These are phyloP conservation scores for Aspergillus carbonarius DNA, from an alignment of 2,329 filamentous ascomycete genomes.

Conservation along the genomic window DNA sequence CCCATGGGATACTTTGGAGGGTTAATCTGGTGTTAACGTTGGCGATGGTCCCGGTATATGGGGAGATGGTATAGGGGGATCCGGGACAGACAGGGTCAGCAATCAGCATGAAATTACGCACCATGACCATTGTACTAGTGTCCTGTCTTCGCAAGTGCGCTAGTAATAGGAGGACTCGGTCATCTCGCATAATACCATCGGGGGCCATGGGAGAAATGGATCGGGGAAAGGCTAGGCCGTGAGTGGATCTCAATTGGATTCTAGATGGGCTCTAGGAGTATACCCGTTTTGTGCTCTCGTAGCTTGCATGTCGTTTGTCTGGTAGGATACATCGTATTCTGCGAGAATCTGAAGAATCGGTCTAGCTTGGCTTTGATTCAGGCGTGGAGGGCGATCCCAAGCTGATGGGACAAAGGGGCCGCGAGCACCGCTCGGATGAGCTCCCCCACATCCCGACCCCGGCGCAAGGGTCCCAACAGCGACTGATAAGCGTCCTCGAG, in stretches of 20 bases:
- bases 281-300: too few species aligned
- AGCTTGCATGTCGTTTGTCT: too few species aligned
- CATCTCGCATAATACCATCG: not conserved
- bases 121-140: not conserved
- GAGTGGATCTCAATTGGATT: not conserved
- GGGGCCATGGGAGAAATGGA: not conserved
- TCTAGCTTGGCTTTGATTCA: conserved; percentile 50
- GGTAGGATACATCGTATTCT: too few species aligned
- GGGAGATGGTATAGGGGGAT: not conserved
- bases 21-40: not conserved
- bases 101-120: too few species aligned
- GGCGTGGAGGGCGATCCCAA: not conserved
- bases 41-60: not conserved
- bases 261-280: not conserved
- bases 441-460: conserved; percentile 10
- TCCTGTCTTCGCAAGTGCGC: not conserved
- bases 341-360: conserved; percentile 54
- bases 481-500: not conserved
- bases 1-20: not conserved
- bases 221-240: not conserved
- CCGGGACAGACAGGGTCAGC: too few species aligned
- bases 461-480: not conserved
- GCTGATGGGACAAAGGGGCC: not conserved
- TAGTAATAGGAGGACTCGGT: not conserved
- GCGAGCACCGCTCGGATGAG: not conserved